Base-by-base conservation (phyloP, 2,329 filamentous ascomycete genomes). In the Fusarium keratoplasticum region DNA sequence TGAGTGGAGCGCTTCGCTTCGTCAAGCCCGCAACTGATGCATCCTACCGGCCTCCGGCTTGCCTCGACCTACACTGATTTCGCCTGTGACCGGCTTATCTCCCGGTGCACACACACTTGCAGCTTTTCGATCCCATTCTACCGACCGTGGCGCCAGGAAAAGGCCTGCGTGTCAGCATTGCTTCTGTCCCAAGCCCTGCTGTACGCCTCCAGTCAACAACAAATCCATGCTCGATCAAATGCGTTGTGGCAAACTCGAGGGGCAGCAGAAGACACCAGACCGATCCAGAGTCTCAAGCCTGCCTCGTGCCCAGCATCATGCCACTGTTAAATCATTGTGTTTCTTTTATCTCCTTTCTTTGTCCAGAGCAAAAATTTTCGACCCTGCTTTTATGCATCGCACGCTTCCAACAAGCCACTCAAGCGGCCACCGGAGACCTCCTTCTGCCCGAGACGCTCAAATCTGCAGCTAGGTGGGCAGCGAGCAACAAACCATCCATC, bases 21-120 rank as follows among this genome's bases (percentile, higher is more conserved):
- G 25, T 22, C 59, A 27, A 71, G 22, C 54, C 69, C 63, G 36
- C 50, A 60, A 69, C 44, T 64, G 64, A 64, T 74, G 66, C 52
- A 31, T 35, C 25, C 62, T 67, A 60, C 72, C 72, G 68, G 72
- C 47, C 59, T 64, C 69, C 71, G 69, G 71, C 63, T 64, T 68
- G 64, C 47, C 47, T 52, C 27, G 27, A 52, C 25, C 47, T 52
- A 11, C 16, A 27, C 25, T 52, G 47, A 29, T 52, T 13, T 52
- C 47, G 33, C 33, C 62, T 69, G 57, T 65, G 67, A 69, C 66
- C 73, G 68, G 72, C 65, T 67, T 71, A 67, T 71, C 57, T 71
- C 60, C 74, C 65, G 67, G 69, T 69, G 69, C 61, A 72, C 63
- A 58, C 58, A n/a, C 11, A 61, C 42, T 61, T 69, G 65, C 55